Evolutionary conservation across 495 filamentous ascomycete species (phyloP).

Genomic region (Podospora pseudocomata): DNA sequence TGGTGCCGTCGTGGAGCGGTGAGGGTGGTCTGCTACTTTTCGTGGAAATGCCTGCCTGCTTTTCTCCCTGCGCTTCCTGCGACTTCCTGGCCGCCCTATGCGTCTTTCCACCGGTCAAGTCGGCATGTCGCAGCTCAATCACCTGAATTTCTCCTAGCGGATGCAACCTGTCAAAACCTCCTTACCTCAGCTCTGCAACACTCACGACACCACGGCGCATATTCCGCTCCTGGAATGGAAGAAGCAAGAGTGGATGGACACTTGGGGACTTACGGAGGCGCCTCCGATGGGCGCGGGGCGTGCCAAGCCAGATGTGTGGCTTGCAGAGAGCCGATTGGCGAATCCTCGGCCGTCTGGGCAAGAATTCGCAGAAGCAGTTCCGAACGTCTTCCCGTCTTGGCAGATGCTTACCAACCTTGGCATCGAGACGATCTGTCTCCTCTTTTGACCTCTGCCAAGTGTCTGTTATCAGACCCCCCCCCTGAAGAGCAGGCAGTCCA

Average conservation of each 20-base stretch:
- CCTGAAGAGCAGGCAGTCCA: background rate
- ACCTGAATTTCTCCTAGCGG: slow-evolving; percentile 23
- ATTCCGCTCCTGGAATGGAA: background rate
- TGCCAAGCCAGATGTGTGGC: slow-evolving; percentile 17
- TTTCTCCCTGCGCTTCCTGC: background rate
- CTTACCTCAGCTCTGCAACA: background rate
- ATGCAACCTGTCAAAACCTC: background rate
- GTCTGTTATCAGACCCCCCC: background rate
- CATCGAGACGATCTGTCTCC: background rate
- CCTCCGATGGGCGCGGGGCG: too few relatives aligned
- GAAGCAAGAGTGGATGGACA: background rate
- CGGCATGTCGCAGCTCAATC: slow-evolving; percentile 20
- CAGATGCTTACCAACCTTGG: slow-evolving; percentile 12
- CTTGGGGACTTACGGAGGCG: background rate
- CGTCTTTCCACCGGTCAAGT: slow-evolving; percentile 14
- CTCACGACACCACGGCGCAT: background rate
- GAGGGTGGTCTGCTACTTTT: background rate
- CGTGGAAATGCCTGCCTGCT: background rate
- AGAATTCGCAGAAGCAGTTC: slow-evolving; percentile 12
- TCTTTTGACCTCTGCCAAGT: slow-evolving; percentile 2
- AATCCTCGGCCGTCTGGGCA: slow-evolving; percentile 4
- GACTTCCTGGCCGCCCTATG: slow-evolving; percentile 6
- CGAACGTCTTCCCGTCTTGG: slow-evolving; percentile 28
- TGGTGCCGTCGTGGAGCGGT: background rate
- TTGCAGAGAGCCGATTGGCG: slow-evolving; percentile 8